These are phyloP conservation scores for Thalassiosira profunda DNA, from an alignment of 108 stramenopile genomes.

Conservation along the genomic window DNA sequence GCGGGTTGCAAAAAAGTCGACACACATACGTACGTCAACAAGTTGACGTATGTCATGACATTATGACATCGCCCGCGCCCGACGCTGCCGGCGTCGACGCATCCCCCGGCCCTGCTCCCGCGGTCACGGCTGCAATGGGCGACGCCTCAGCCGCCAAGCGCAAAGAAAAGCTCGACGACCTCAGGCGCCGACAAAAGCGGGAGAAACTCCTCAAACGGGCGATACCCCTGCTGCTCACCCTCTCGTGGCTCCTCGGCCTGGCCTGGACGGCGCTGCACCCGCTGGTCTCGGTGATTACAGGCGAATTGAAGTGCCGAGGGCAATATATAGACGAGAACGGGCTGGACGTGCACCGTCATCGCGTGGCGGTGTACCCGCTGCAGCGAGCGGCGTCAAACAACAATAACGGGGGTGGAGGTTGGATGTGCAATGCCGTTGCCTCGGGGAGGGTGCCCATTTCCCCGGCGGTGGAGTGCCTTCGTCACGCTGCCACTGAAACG, in stretches of 20 bases:
- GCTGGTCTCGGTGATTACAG: conserved; percentile 70
- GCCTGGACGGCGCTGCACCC: conserved; percentile 77
- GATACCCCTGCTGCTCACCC: conserved; percentile 26
- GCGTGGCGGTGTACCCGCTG: conserved; percentile 34
- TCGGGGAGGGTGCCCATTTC: conserved; percentile 12
- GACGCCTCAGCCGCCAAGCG: too few species aligned
- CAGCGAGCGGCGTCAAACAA: conserved; percentile 8
- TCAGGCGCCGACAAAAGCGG: too few species aligned
- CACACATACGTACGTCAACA: too few species aligned
- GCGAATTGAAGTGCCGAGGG: conserved; percentile 82
- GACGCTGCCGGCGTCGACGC: too few species aligned
- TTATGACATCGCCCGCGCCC: too few species aligned
- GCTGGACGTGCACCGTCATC: conserved; percentile 59
- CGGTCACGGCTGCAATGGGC: too few species aligned
- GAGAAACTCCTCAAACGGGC: neutral
- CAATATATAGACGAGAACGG: conserved; percentile 86
- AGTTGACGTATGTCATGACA: too few species aligned
- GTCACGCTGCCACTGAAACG: conserved; percentile 13
- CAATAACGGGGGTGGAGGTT: neutral
- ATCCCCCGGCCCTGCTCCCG: too few species aligned
- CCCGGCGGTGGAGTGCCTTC: conserved; percentile 38
- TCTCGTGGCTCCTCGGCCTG: conserved; percentile 75
- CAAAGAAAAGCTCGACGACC: too few species aligned
- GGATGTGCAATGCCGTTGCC: conserved; percentile 33
- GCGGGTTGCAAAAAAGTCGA: too few species aligned